Evolutionary conservation across 2,329 filamentous ascomycete species (phyloP).

Genomic region (Neurospora sp.): DNA sequence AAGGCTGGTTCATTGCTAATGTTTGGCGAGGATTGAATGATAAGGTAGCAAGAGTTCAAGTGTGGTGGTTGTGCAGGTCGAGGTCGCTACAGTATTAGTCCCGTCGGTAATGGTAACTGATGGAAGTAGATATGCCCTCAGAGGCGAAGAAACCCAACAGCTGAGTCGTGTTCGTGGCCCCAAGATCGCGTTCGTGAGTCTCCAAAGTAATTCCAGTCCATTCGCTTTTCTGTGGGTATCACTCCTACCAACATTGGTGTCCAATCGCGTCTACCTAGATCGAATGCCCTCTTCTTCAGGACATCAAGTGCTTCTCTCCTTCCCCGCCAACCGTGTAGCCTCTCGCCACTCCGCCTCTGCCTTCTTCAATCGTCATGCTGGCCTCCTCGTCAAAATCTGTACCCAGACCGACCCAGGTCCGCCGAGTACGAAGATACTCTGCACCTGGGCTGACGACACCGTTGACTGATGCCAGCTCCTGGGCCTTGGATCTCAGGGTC

Average conservation of each 20-base stretch:
- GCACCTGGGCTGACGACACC: conserved; percentile 86
- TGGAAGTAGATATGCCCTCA: background rate
- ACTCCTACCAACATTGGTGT: background rate
- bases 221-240: background rate
- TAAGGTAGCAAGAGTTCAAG: background rate
- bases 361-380: conserved; percentile 71
- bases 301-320: conserved; percentile 5
- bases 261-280: background rate
- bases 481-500: conserved; percentile 41
- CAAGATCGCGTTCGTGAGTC: background rate
- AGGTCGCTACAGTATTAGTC: background rate
- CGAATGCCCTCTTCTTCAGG: background rate
- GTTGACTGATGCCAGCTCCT: conserved; percentile 69
- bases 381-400: conserved; percentile 63
- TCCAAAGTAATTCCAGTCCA: background rate
- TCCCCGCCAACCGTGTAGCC: conserved; percentile 66
- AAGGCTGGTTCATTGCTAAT: background rate
- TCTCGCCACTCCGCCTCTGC: conserved; percentile 75
- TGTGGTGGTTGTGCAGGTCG: background rate
- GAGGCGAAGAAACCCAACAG: background rate
- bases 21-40: background rate
- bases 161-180: background rate
- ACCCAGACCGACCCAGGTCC: conserved; percentile 87
- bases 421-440: conserved; percentile 69
- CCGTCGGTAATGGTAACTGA: background rate